These are phyloP conservation scores for Crucihimalaya himalaica DNA, from an alignment of 345 rosid species.

Conservation along the genomic window DNA sequence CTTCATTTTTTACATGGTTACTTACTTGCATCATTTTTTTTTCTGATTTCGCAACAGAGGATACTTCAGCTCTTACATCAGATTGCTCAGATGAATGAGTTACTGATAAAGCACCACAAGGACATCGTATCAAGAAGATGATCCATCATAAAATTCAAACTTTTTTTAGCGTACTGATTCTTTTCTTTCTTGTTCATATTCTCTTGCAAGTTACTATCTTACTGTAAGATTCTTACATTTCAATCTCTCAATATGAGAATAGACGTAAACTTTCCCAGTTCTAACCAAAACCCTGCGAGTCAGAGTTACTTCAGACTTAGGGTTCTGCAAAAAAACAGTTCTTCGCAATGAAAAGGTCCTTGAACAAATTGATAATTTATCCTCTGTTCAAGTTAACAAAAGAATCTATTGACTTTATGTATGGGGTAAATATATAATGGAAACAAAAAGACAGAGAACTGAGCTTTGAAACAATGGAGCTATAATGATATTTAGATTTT, in stretches of 20 bases:
- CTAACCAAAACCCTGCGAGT: not conserved
- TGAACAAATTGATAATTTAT: slow-evolving; percentile 13
- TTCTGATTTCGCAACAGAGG: slow-evolving; percentile 41
- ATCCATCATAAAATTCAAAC: slow-evolving; percentile 6
- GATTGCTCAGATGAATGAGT: slow-evolving; percentile 60
- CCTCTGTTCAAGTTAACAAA: slow-evolving; percentile 1
- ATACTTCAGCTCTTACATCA: slow-evolving; percentile 55
- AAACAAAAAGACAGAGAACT: not conserved
- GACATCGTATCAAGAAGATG: slow-evolving; percentile 36
- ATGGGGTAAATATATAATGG: not conserved
- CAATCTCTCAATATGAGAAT: not conserved
- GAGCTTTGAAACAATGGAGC: slow-evolving; percentile 2
- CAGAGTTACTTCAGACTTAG: not conserved
- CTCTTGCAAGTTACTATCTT: not conserved
- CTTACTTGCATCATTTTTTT: not conserved
- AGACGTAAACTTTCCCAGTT: not conserved
- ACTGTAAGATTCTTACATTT: slow-evolving; percentile 4
- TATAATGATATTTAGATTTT: not conserved
- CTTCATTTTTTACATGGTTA: not conserved
- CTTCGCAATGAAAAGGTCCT: not conserved
- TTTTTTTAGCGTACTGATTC: slow-evolving; percentile 20
- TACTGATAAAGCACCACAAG: slow-evolving; percentile 51
- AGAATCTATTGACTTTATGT: not conserved
- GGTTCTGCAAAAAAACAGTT: not conserved
- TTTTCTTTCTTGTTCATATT: slow-evolving; percentile 28